phyloP scores from a whole-genome alignment of 2,329 filamentous ascomycete species.

The Xylaria sp. region DNA sequence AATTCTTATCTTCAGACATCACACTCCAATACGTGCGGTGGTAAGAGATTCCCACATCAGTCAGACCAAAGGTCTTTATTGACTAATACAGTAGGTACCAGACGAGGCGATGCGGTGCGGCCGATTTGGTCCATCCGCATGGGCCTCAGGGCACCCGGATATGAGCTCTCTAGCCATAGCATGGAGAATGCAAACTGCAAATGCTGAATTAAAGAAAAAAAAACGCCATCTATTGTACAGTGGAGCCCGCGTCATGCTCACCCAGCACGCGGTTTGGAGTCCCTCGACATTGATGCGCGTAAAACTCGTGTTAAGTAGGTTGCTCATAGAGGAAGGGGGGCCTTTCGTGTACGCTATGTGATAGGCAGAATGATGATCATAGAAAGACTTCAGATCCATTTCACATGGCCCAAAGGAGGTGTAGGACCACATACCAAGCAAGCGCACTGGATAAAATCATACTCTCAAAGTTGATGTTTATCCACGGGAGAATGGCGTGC shows the following conservation, averaged over 20 bases:
- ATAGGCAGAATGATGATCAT: constrained; percentile 4
- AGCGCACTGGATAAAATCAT: not conserved
- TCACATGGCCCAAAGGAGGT: not conserved
- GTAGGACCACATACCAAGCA: not conserved
- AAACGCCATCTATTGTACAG: constrained; percentile 21
- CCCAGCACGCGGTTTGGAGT: constrained; percentile 17
- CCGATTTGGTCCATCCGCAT: not conserved
- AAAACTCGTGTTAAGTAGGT: constrained; percentile 5
- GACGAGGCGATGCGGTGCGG: constrained; percentile 6
- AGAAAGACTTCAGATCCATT: constrained; percentile 3
- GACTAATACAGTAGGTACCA: constrained; percentile 10
- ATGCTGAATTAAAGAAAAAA: constrained; percentile 7
- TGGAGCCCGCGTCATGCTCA: constrained; percentile 20
- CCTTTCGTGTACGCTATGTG: not conserved
- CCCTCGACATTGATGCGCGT: constrained; percentile 17
- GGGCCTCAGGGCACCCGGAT: constrained; percentile 4
- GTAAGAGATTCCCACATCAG: not conserved
- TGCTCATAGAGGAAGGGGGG: constrained; percentile 2
- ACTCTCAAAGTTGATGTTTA: not conserved
- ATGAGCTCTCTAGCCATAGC: not conserved
- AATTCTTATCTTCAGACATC: not conserved
- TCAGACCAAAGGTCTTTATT: constrained; percentile 13
- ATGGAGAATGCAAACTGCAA: not conserved
- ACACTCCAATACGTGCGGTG: not conserved
- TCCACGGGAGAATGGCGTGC: constrained; percentile 17